Evolutionary conservation across 2,329 filamentous ascomycete genomes (phyloP), one percentile per base, ranked within the genome.

Genomic region (Pseudogymnoascus sp.): DNA sequence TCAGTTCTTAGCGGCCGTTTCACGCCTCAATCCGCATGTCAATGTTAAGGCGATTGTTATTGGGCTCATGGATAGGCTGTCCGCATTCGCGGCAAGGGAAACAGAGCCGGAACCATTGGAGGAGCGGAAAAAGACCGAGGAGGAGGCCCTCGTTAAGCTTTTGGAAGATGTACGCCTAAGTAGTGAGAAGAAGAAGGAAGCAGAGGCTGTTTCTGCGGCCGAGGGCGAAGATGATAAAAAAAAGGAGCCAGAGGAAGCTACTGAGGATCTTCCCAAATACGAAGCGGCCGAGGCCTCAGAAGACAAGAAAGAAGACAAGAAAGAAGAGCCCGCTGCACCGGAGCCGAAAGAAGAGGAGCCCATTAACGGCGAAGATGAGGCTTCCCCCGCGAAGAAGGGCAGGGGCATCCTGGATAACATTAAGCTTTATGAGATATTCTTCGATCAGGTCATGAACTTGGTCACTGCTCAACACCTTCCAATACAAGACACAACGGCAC

Each of bases 31-130:
- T 70, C 94, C 93, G 0, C 90, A 97, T 71, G 94, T 99, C 70
- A 96, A 99, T 68, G 87, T 99, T 76, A 99, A 99, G 77, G 89
- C 90, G 54, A 99, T 99, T 62, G 93, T 99, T 8, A 97, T 97
- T 71, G 94, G 93, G 26, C 80, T 99, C 63, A 99, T 99, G 95
- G 93, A 99, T 71, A 86, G 94, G 39, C 77, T 99, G 31, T 97
- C 94, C 5, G 88, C 92, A 61, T 99, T 96, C 74, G 93, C 94
- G n/a, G 88, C 94, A 68, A 84, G 92, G 62, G 93, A 97, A 74
- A 84, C 90, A 3, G 84, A 90, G 66, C 82, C 84, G 24, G 87
- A 89, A 61, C 81, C 84, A 17, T 79, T 82, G 4, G 87, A 90
- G 61, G 84, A 92, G 67, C 85, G 85, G 66, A 85, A 86, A 65